phyloP scores from a whole-genome alignment of 139 green algal species.

The Chlamydomonas asymmetrica region DNA sequence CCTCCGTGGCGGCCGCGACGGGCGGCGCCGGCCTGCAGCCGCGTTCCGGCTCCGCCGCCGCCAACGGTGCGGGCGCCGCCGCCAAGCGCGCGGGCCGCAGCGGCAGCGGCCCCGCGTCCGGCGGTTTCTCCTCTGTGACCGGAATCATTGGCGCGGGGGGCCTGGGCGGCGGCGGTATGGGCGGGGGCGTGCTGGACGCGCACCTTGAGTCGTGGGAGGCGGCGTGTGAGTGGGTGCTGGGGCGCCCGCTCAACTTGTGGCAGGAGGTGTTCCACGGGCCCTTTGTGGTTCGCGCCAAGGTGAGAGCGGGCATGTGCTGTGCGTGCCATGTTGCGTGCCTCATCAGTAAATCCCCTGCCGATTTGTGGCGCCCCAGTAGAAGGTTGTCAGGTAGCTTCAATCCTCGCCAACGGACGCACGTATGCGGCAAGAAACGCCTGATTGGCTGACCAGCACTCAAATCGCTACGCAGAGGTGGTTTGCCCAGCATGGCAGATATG shows the following conservation, averaged over 20 bases:
- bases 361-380: too few relatives aligned
- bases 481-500: too few relatives aligned
- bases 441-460: too few relatives aligned
- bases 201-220: conserved; percentile 51
- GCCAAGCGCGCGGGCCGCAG: background rate
- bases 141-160: background rate
- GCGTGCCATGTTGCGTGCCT: too few relatives aligned
- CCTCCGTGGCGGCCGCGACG: background rate
- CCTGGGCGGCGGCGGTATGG: background rate
- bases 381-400: too few relatives aligned
- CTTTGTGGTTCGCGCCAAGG: conserved; percentile 60
- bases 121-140: background rate
- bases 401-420: too few relatives aligned
- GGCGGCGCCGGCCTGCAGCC: too few relatives aligned
- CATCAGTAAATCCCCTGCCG: too few relatives aligned
- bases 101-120: background rate
- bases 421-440: too few relatives aligned
- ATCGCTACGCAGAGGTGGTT: too few relatives aligned
- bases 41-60: too few relatives aligned
- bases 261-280: conserved; percentile 69
- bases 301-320: too few relatives aligned
- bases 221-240: conserved; percentile 77
- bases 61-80: conserved; percentile 4
- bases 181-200: background rate
- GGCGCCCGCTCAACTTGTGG: conserved; percentile 67